These are phyloP conservation scores for Arabis alpina DNA, from an alignment of 345 rosid species.

Conservation along the genomic window DNA sequence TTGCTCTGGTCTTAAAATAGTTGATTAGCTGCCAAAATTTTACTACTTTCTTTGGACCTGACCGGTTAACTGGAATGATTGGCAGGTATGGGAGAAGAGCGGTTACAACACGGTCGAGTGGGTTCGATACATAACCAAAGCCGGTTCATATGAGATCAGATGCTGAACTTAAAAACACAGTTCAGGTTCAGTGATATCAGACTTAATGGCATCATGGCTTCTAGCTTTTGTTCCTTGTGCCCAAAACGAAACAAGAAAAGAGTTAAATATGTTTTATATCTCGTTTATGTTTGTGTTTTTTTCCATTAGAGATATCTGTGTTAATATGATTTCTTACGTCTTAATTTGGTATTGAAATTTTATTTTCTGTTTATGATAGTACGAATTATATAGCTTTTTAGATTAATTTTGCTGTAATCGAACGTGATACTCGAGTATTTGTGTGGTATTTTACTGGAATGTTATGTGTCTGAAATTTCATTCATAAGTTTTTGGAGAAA, in stretches of 20 bases:
- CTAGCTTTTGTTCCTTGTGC: conserved; percentile 28
- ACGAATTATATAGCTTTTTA: conserved; percentile 21
- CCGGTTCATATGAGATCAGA: conserved; percentile 97
- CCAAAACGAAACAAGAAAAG: background rate
- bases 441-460: background rate
- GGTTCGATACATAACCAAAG: conserved; percentile 97
- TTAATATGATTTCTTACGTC: conserved; percentile 38
- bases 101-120: conserved; percentile 99
- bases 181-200: conserved; percentile 28
- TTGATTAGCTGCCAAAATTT: conserved; percentile 1
- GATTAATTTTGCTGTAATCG: conserved; percentile 25
- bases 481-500: too few relatives aligned
- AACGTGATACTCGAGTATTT: conserved; percentile 24
- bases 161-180: conserved; percentile 51
- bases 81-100: conserved; percentile 99
- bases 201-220: conserved; percentile 19
- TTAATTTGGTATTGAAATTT: conserved; percentile 25
- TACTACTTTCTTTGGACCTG: conserved; percentile 1
- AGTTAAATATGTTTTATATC: conserved; percentile 15
- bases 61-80: background rate
- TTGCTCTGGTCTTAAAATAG: background rate
- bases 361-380: conserved; percentile 5
- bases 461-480: too few relatives aligned
- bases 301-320: conserved; percentile 30
- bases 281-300: conserved; percentile 36